A percentile compares a stretch with the other conserved stretches of the same genome.
Evolutionary conservation across 164 flowering plant genomes (phyloP).

Genomic region (Vitis rupestris): DNA sequence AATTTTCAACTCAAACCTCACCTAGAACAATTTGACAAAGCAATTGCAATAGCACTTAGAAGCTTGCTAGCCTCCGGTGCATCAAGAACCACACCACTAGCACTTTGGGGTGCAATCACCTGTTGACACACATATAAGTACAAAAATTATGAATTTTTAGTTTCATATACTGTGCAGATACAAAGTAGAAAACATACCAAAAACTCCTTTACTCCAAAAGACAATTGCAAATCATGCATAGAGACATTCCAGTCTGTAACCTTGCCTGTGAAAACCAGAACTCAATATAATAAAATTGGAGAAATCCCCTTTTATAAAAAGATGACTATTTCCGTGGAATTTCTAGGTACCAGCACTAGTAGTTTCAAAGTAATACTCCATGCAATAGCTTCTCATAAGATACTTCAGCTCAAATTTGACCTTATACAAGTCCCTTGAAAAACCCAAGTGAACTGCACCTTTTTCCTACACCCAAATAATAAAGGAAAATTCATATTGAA

Average conservation of each 20-base stretch:
- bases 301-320: not conserved
- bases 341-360: slow-evolving; percentile 43
- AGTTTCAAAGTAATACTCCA: slow-evolving; percentile 81
- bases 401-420: slow-evolving; percentile 72
- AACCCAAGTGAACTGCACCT: slow-evolving; percentile 58
- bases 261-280: slow-evolving; percentile 47
- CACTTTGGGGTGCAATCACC: slow-evolving; percentile 95
- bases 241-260: slow-evolving; percentile 50
- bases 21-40: slow-evolving; percentile 91
- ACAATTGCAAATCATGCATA: slow-evolving; percentile 79
- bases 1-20: slow-evolving; percentile 22
- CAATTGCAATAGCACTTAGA: slow-evolving; percentile 90
- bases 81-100: slow-evolving; percentile 93
- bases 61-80: slow-evolving; percentile 96
- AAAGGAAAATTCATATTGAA: not conserved
- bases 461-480: slow-evolving; percentile 53
- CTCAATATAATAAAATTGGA: slow-evolving; percentile 1
- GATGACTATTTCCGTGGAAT: not conserved
- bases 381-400: slow-evolving; percentile 60
- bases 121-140: slow-evolving; percentile 23
- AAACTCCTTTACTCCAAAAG: slow-evolving; percentile 89
- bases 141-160: not conserved
- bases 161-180: not conserved
- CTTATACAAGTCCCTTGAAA: slow-evolving; percentile 51
- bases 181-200: slow-evolving; percentile 48